Base-by-base conservation (phyloP, 352 stramenopile species). In the Pythium chondricola region DNA sequence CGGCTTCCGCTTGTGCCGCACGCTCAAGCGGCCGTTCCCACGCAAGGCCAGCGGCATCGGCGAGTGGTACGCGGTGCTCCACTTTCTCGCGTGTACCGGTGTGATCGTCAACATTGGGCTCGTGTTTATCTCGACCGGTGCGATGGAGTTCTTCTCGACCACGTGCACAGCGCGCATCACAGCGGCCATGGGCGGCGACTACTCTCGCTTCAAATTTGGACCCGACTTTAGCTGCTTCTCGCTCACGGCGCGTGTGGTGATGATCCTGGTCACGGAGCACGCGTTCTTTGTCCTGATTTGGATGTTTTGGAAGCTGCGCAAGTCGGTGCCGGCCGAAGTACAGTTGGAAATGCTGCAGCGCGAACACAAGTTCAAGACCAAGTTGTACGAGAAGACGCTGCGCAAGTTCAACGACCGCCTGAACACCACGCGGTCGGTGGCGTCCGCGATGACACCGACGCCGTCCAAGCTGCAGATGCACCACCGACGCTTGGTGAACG, bases 251-350 rank as follows among this genome's bases (percentile, higher is more conserved):
- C 81, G 81, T 32, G 74, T 92, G 56, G 67, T 92, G 27, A 80
- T 92, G 74, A 80, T 92, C 31, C 65, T 92, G 24, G 68, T 92
- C 32, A 71, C 61, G 39, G 81, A 92, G 51, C 77, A 92, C 42
- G 24, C 78, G 3, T 53, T 79, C 29, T 63, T 89, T 36, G 53
- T 72, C 17, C 20, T 63, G 40, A 75, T 88, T 39, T 91, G 72
- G 70, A 55, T 61, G 1, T 91, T 85, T 44, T 91, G 79, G 79
- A 77, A 72, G 35, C 58, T 83, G 33, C 60, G 76, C 30, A 70
- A 61, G 41, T 86, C 71, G 40, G 63, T 91, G 6, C 79, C 79
- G 8, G 59, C 74, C 7, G 64, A 56, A 21, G 64, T 91, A 13
- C 63, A 85, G 58, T 66, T 91, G 21, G 66, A 83, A 24, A 71